Percentiles rank a stretch among this genome's conserved stretches.
Conservation (phyloP, 306 rosid species). For the Dryas alaskensis region DNA sequence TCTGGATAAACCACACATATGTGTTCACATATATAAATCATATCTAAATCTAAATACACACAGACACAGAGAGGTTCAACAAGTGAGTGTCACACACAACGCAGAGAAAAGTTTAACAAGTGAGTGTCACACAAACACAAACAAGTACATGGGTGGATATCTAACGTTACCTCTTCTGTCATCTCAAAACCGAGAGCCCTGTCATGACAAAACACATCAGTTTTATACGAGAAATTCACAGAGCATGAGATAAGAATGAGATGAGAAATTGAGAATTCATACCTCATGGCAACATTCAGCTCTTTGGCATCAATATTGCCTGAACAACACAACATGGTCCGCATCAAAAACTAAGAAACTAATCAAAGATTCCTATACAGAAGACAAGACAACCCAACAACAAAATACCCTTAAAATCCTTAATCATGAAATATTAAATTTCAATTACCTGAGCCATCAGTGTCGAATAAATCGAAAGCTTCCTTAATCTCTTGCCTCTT, state of each 20-base stretch:
- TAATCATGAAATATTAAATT: not conserved
- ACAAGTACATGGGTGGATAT: not conserved
- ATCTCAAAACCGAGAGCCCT: conserved; percentile 99
- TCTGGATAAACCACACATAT: not conserved
- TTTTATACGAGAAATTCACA: not conserved
- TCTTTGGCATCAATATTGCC: conserved; percentile 95
- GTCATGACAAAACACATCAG: conserved; percentile 31
- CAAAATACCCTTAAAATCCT: not conserved
- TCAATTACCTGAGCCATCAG: conserved; percentile 83
- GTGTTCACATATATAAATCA: not conserved
- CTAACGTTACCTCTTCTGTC: conserved; percentile 80
- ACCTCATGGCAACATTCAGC: conserved; percentile 98
- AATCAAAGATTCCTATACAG: not conserved
- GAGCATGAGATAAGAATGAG: not conserved
- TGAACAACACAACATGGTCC: conserved; percentile 28
- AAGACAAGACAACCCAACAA: not conserved
- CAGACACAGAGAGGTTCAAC: not conserved
- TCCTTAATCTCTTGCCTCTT: conserved; percentile 87
- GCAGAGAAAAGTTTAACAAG: not conserved
- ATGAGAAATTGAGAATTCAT: not conserved
- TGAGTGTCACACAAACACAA: too few relatives aligned
- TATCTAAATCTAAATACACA: not conserved
- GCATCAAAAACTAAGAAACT: conserved; percentile 7
- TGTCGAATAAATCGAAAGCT: conserved; percentile 89
- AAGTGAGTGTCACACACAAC: not conserved